These are phyloP conservation scores for Aspergillus amoenus DNA, from an alignment of 2,329 filamentous ascomycete species.

Conservation along the genomic window DNA sequence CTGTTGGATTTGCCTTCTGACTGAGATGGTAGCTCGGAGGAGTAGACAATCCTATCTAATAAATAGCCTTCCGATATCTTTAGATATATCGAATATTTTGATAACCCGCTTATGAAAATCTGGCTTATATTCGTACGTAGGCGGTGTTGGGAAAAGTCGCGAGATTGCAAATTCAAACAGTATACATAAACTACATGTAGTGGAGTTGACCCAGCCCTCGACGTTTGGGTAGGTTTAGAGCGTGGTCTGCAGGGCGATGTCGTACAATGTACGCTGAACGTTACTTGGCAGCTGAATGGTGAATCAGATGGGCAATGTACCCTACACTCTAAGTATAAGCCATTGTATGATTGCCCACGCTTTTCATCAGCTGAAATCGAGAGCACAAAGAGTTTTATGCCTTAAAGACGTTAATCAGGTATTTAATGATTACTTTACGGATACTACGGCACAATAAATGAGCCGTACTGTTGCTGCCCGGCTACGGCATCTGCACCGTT, in stretches of 20 bases:
- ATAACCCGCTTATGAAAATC: neutral
- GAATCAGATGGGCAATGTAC: neutral
- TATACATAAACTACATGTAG: too few species aligned
- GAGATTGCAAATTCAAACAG: neutral
- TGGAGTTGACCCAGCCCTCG: too few species aligned
- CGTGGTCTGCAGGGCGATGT: neutral
- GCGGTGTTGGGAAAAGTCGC: too few species aligned
- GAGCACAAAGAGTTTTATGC: neutral
- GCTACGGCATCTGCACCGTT: neutral
- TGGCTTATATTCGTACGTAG: too few species aligned
- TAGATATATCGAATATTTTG: neutral
- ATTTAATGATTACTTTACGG: neutral
- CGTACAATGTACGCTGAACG: neutral
- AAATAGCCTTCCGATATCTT: neutral
- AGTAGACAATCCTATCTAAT: neutral
- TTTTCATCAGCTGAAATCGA: neutral
- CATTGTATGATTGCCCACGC: neutral
- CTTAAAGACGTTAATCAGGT: neutral
- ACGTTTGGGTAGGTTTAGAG: neutral
- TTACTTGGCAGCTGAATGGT: neutral
- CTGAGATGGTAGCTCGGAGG: neutral
- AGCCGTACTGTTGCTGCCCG: too few species aligned
- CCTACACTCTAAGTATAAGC: neutral
- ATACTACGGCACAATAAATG: too few species aligned
- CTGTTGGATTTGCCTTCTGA: constrained; percentile 4